These are phyloP conservation scores for Chamaecrista fasciculata DNA, from an alignment of 306 rosid species.

Conservation along the genomic window DNA sequence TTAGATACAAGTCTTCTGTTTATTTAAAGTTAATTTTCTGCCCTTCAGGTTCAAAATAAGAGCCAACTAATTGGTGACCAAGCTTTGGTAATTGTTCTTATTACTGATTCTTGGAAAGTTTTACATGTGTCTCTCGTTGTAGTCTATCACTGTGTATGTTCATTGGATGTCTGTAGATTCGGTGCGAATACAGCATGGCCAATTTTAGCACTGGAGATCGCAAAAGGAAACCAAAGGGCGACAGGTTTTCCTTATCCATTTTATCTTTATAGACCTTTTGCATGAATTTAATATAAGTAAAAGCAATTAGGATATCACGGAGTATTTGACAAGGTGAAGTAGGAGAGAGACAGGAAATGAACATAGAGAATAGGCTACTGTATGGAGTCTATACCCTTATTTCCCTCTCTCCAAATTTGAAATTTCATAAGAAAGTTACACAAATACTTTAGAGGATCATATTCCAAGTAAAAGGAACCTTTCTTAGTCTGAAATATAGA, in stretches of 20 bases:
- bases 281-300: not conserved
- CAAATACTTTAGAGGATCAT: too few species aligned
- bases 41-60: constrained; percentile 71
- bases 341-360: too few species aligned
- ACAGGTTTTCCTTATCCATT: constrained; percentile 50
- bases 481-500: not conserved
- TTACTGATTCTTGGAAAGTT: not conserved
- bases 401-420: too few species aligned
- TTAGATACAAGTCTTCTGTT: too few species aligned
- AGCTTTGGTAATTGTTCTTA: constrained; percentile 56
- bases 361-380: too few species aligned
- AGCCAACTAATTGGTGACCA: constrained; percentile 66
- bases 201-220: constrained; percentile 96
- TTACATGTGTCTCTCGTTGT: not conserved
- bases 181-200: constrained; percentile 92
- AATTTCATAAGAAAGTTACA: too few species aligned
- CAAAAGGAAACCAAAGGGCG: constrained; percentile 84
- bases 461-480: not conserved
- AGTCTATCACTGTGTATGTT: not conserved
- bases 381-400: too few species aligned
- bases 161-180: constrained; percentile 47
- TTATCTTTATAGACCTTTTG: not conserved
- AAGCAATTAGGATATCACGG: too few species aligned
- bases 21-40: not conserved
- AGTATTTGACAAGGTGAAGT: too few species aligned